Evolutionary conservation across 805 yeast genomes (phyloP), one percentile per base, ranked within the genome.

Genomic region (Nakazawaea populi): DNA sequence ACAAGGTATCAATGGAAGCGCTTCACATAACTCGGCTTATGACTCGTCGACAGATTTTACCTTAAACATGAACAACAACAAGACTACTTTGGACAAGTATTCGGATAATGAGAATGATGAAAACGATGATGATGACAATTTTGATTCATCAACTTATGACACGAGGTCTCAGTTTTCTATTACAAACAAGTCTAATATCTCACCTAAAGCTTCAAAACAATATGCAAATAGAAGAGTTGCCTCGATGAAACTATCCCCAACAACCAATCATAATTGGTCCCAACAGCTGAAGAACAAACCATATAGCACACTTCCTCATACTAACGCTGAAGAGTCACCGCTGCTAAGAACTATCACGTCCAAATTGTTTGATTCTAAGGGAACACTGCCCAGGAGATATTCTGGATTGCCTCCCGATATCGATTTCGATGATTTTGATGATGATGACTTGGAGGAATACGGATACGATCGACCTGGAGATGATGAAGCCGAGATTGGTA

Each of bases 381-480:
- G 89, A 1, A 79, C 85, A 0, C 86, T 83, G 44, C 80, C 89
- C 5, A 73, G 91, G 59, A 69, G 90, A 35, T 85, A 86, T 59
- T 83, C 90, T 24, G 87, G 86, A 24, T 77, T 65, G 38, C 60
- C 64, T 6, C 58, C 54, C 6, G 59, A 56, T 44, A 54, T 72
- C 18, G 81, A 75, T 55, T 73, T 73, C 42, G 85, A 79, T 51
- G 79, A 73, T 49, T 73, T 73, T 52, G 83, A 77, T 54, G 84
- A 76, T 54, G 61, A 58, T 41, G 56, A 50, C 6, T 46, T 52
- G 9, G 59, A 53, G 2, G 66, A 63, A 27, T 56, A 64, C 35
- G 75, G 70, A 11, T 58, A 49, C 41, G 58, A 55, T 35, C 54
- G 11, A 47, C 50, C 12, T 47, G 52, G 49, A 7, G 52, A 46